A percentile compares a stretch with the other conserved stretches of the same genome.
These are phyloP conservation scores for Kalmusia sp. DNA, from an alignment of 2,329 filamentous ascomycete species.

Conservation along the genomic window DNA sequence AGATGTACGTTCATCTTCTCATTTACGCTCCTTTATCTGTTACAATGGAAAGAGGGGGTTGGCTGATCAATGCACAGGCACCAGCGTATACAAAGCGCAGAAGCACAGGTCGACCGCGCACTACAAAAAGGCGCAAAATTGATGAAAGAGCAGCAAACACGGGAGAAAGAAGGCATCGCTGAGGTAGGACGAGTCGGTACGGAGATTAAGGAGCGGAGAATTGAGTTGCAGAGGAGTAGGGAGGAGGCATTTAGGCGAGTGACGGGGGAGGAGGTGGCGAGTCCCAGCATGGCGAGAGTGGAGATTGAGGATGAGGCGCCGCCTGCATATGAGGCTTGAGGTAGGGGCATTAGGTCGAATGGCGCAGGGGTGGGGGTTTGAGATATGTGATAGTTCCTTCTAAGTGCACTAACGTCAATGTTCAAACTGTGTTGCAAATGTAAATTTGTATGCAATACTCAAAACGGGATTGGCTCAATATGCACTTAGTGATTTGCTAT, in stretches of 20 bases:
- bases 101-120: constrained; percentile 37
- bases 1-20: constrained; percentile 40
- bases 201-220: constrained; percentile 35
- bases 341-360: no score
- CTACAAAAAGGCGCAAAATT: constrained; percentile 36
- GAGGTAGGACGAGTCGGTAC: constrained; percentile 40
- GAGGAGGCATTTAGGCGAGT: constrained; percentile 52
- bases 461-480: no score
- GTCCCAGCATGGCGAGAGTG: neutral
- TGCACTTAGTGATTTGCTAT: no score
- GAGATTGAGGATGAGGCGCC: constrained; percentile 2
- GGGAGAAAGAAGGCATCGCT: constrained; percentile 25
- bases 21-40: neutral
- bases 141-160: constrained; percentile 43
- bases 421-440: no score
- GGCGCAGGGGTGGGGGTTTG: no score
- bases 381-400: no score
- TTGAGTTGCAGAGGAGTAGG: constrained; percentile 55
- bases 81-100: constrained; percentile 58
- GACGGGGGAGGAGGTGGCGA: constrained; percentile 21
- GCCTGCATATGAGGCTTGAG: constrained; percentile 4
- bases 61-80: constrained; percentile 37
- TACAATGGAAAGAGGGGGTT: neutral
- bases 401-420: no score
- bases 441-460: no score